These are phyloP conservation scores for Mortierella sp. DNA, from an alignment of 371 early-diverging fungal species.

Conservation along the genomic window DNA sequence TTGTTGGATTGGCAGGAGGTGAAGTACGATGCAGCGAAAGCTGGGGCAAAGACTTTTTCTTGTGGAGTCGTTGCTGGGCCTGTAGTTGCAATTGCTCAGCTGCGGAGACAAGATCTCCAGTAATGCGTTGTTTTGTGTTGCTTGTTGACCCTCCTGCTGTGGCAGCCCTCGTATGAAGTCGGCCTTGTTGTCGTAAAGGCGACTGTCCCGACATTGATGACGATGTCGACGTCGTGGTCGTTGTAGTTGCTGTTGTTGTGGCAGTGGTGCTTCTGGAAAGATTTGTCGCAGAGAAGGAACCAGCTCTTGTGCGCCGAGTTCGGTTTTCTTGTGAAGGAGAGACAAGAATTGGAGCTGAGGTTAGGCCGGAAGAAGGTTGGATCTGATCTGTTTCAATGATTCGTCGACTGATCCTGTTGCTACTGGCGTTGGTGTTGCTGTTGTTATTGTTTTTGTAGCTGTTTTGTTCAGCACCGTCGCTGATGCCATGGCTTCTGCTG, in stretches of 20 bases:
- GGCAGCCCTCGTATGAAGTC: slow-evolving; percentile 13
- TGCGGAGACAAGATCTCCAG: slow-evolving; percentile 21
- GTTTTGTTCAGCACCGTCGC: neutral
- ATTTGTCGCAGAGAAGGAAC: slow-evolving; percentile 7
- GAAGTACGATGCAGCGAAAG: neutral
- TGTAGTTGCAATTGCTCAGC: slow-evolving; percentile 20
- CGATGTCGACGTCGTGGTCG: neutral
- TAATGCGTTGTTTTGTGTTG: neutral
- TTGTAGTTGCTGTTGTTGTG: neutral
- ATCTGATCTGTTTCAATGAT: slow-evolving; percentile 2
- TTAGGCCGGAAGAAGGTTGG: neutral
- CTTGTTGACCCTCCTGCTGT: slow-evolving; percentile 7
- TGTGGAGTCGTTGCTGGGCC: slow-evolving; percentile 18
- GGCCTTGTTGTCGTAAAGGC: slow-evolving; percentile 9
- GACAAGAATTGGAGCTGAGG: neutral
- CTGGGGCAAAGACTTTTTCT: neutral
- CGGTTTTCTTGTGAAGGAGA: slow-evolving; percentile 7
- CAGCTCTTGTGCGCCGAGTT: slow-evolving; percentile 4
- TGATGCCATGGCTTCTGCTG: neutral
- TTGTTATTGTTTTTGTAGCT: neutral
- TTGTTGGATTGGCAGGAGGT: neutral
- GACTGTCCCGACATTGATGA: slow-evolving; percentile 3
- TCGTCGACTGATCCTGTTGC: neutral
- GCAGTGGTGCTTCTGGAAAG: neutral
- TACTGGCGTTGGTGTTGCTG: neutral